Evolutionary conservation across 345 rosid genomes (phyloP).

Genomic region (Draba incana): DNA sequence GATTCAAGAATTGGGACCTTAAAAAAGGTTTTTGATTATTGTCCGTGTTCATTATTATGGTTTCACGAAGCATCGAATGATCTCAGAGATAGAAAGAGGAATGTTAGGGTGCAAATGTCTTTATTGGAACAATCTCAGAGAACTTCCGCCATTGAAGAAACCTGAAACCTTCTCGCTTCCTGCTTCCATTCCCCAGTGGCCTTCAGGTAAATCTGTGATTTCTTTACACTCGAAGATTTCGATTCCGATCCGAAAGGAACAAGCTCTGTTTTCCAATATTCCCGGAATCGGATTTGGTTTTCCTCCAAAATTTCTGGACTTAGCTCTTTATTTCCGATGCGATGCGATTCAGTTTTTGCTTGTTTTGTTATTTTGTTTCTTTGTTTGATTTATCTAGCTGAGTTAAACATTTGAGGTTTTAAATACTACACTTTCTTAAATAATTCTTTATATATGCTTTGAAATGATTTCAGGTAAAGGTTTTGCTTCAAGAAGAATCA

Average conservation of each 20-base stretch:
- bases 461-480: constrained; percentile 53
- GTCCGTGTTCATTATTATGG: constrained; percentile 11
- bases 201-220: constrained; percentile 53
- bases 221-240: not conserved
- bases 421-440: too few species aligned
- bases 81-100: constrained; percentile 7
- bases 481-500: constrained; percentile 71
- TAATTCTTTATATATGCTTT: too few species aligned
- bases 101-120: constrained; percentile 61
- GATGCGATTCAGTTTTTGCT: too few species aligned
- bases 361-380: too few species aligned
- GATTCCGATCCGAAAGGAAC: not conserved
- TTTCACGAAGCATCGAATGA: constrained; percentile 39
- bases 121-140: constrained; percentile 45
- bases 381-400: constrained; percentile 9
- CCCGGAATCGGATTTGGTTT: not conserved
- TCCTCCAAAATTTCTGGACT: not conserved
- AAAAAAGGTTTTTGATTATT: constrained; percentile 2
- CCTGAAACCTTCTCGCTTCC: constrained; percentile 69
- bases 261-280: too few species aligned
- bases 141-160: constrained; percentile 38
- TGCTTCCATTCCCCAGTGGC: constrained; percentile 70
- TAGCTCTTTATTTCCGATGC: not conserved
- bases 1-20: constrained; percentile 13
- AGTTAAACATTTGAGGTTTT: too few species aligned